Base-by-base conservation (phyloP, 768 basidiomycete genomes). In the Lactifluus rugatus region DNA sequence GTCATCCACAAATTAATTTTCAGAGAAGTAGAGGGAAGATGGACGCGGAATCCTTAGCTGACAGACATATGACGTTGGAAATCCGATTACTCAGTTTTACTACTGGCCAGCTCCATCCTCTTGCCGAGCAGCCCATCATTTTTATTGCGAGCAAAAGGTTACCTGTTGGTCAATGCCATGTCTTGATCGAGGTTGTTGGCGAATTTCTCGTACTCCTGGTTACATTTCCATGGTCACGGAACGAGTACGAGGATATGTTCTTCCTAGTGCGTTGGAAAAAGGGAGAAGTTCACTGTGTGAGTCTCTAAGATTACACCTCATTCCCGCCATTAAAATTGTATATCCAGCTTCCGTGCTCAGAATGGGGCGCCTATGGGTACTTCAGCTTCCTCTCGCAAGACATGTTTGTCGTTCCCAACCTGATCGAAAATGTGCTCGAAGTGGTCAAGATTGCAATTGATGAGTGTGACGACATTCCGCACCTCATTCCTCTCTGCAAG, bases 251-350 rank as follows among this genome's bases (percentile, higher is more conserved):
- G 37, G 62, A 66, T 44, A 53, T 47, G 55, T 64, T 69, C 26
- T 62, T 56, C 32, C 28, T 67, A 1, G 63, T 64, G 23, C 62
- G 68, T 16, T 71, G 70, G 70, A 66, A 67, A 62, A 65, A 66
- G n/a, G 70, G 70, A 0, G 52, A 56, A 1, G 51, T 49, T 6
- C 39, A 62, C 37, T 56, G 50, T 19, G 68, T 67, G 55, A 58
- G 70, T 69, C 28, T 36, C 21, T 13, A 3, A 23, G 4, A 6
- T 31, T 17, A 23, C 44, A 21, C 31, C 31, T 25, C 10, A 26
- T 9, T 25, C 26, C 26, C 26, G 8, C 42, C 32, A 21, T 45
- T 56, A 8, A 42, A 11, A 10, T 1, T 21, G 11, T 10, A 48
- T n/a, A 16, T 41, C 19, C 25, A 65, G 66, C 54, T 52, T 45